Percentiles rank a stretch among this genome's conserved stretches.
These are phyloP conservation scores for Pholiota conissans DNA, from an alignment of 768 basidiomycete genomes.

Conservation along the genomic window DNA sequence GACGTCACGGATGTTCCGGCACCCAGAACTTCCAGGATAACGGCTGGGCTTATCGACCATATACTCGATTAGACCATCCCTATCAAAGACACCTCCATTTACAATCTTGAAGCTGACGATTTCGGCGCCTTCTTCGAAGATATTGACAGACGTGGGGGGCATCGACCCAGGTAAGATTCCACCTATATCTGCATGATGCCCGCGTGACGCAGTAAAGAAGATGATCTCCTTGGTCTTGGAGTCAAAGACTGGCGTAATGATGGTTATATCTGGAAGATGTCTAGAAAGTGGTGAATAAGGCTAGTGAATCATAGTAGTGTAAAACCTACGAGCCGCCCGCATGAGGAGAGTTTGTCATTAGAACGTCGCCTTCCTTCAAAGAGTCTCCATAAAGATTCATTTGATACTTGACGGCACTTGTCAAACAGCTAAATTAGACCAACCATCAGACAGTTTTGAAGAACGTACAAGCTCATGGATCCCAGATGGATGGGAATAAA, in stretches of 20 bases:
- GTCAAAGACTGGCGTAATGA: constrained; percentile 91
- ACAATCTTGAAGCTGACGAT: constrained; percentile 93
- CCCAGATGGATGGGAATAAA: constrained; percentile 88
- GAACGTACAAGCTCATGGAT: constrained; percentile 85
- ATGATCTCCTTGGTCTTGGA: constrained; percentile 68
- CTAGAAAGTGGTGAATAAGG: constrained; percentile 21
- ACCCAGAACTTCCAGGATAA: constrained; percentile 86
- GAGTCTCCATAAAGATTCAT: constrained; percentile 72
- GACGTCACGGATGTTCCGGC: constrained; percentile 83
- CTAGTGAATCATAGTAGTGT: constrained; percentile 8
- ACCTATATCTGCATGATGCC: constrained; percentile 93
- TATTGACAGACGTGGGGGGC: constrained; percentile 89
- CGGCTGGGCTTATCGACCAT: constrained; percentile 81
- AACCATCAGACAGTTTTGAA: constrained; percentile 1
- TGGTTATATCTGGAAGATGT: constrained; percentile 76
- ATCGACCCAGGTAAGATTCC: constrained; percentile 93
- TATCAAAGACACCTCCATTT: constrained; percentile 76
- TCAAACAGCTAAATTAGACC: constrained; percentile 4
- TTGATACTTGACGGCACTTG: constrained; percentile 85
- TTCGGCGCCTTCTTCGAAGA: constrained; percentile 94
- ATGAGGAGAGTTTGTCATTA: constrained; percentile 90
- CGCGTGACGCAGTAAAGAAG: constrained; percentile 91
- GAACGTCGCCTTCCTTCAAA: constrained; percentile 87
- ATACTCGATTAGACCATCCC: constrained; percentile 68
- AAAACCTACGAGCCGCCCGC: constrained; percentile 81